Evolutionary conservation across 495 filamentous ascomycete species (phyloP).

Genomic region (Neurospora sp.): DNA sequence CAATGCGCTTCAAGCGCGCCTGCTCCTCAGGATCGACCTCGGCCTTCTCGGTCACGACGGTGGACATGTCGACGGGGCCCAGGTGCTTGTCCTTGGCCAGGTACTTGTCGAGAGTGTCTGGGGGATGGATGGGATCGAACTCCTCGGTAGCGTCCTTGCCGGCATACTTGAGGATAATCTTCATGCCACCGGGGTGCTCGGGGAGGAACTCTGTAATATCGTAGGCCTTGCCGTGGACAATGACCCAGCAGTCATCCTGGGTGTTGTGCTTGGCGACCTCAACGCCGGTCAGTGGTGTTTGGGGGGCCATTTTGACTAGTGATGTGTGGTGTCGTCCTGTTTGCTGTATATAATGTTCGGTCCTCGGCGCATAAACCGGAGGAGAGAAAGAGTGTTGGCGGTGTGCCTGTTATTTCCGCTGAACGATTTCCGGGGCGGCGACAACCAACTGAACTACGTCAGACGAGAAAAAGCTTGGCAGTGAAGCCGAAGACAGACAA

Average conservation of each 20-base stretch:
- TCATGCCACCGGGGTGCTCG: slow-evolving; percentile 68
- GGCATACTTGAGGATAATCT: slow-evolving; percentile 76
- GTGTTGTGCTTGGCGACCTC: slow-evolving; percentile 61
- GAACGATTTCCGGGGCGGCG: neutral
- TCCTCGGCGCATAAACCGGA: neutral
- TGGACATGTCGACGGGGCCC: slow-evolving; percentile 84
- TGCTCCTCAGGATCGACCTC: slow-evolving; percentile 65
- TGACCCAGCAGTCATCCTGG: slow-evolving; percentile 68
- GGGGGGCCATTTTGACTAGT: slow-evolving; percentile 18
- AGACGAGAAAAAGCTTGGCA: neutral
- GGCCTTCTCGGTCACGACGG: slow-evolving; percentile 63
- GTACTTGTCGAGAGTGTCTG: slow-evolving; percentile 70
- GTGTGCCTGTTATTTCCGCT: neutral
- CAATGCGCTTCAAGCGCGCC: slow-evolving; percentile 63
- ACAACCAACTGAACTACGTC: neutral
- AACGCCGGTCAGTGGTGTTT: slow-evolving; percentile 39
- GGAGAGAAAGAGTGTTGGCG: neutral
- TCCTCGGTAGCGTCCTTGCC: slow-evolving; percentile 76
- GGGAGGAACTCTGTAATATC: slow-evolving; percentile 69
- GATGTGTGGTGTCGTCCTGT: neutral
- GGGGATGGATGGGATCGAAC: slow-evolving; percentile 73
- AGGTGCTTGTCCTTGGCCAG: slow-evolving; percentile 79
- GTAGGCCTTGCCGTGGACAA: slow-evolving; percentile 62
- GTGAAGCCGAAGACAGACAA: neutral
- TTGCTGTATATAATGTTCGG: neutral